Percentiles rank a stretch among this genome's conserved stretches.
These are phyloP conservation scores for Oxyria digyna DNA, from an alignment of 148 eudicot genomes.

Conservation along the genomic window DNA sequence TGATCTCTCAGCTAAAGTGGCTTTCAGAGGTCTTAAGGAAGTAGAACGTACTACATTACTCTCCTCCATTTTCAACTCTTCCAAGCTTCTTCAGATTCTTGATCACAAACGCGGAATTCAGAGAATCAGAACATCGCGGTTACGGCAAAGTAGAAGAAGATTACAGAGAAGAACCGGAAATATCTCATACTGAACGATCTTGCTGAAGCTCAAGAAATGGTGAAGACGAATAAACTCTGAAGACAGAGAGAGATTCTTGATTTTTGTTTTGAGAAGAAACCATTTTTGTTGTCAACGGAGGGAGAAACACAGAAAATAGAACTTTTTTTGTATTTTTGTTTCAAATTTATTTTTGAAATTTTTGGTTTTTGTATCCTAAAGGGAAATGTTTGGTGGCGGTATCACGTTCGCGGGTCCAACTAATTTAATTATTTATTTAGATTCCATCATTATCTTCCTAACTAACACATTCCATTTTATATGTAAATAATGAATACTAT, in stretches of 20 bases:
- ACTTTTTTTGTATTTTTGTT: not conserved
- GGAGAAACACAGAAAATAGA: not conserved
- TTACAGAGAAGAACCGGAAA: not conserved
- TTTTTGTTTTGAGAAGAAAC: not conserved
- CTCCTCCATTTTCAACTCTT: conserved; percentile 26
- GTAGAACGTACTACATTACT: conserved; percentile 31
- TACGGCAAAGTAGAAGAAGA: not conserved
- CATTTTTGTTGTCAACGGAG: conserved; percentile 7
- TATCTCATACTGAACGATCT: not conserved
- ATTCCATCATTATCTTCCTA: not conserved
- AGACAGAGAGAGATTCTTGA: not conserved
- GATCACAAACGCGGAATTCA: not conserved
- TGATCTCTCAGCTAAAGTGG: conserved; percentile 67
- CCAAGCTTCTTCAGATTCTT: not conserved
- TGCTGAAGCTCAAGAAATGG: not conserved
- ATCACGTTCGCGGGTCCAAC: conserved; percentile 3
- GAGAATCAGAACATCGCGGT: not conserved
- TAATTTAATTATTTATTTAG: not conserved
- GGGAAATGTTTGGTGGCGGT: not conserved
- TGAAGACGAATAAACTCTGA: not conserved
- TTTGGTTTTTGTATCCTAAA: not conserved
- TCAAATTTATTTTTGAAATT: not conserved
- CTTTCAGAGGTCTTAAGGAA: conserved; percentile 35
- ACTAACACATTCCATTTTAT: too few species aligned
- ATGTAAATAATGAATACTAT: too few species aligned